phyloP scores from a whole-genome alignment of 2,329 filamentous ascomycete genomes.

The Lasiodiplodia hormozganensis region DNA sequence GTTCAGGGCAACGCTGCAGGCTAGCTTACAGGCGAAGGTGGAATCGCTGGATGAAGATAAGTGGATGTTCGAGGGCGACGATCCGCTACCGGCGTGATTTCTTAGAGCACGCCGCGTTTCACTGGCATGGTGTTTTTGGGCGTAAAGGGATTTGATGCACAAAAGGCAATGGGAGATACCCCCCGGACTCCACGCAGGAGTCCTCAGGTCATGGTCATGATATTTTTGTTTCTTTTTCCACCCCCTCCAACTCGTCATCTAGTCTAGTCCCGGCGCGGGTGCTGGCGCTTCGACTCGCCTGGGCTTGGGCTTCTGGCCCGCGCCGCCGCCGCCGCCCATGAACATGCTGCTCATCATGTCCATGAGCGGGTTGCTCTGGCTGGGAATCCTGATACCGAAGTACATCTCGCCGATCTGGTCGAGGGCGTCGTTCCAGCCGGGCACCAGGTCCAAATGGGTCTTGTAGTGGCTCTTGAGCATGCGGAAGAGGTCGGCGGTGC shows the following conservation, averaged over 20 bases:
- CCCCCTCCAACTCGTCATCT: constrained; percentile 23
- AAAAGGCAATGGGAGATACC: constrained; percentile 16
- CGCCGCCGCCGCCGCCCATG: constrained; percentile 70
- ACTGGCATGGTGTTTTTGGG: constrained; percentile 5
- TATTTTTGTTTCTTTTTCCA: constrained; percentile 7
- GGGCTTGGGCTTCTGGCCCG: constrained; percentile 49
- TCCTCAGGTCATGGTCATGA: constrained; percentile 14
- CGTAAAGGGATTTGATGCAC: background rate
- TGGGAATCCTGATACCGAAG: constrained; percentile 87
- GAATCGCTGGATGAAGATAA: constrained; percentile 79
- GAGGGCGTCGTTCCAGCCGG: constrained; percentile 78
- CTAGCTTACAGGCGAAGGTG: constrained; percentile 75
- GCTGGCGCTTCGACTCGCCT: constrained; percentile 54
- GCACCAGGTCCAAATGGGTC: constrained; percentile 76
- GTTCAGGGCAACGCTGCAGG: constrained; percentile 59
- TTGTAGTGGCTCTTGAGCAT: constrained; percentile 84
- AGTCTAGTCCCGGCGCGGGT: constrained; percentile 47
- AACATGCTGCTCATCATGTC: constrained; percentile 99
- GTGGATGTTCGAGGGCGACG: constrained; percentile 87
- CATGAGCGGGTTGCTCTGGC: constrained; percentile 89
- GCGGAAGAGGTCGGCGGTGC: constrained; percentile 75
- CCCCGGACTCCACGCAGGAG: constrained; percentile 1
- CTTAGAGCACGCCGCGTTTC: background rate
- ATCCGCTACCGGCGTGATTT: constrained; percentile 35
- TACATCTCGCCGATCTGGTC: constrained; percentile 95